Evolutionary conservation across 1,284 basidiomycete species (phyloP).

Genomic region (Blastosporella zonata): DNA sequence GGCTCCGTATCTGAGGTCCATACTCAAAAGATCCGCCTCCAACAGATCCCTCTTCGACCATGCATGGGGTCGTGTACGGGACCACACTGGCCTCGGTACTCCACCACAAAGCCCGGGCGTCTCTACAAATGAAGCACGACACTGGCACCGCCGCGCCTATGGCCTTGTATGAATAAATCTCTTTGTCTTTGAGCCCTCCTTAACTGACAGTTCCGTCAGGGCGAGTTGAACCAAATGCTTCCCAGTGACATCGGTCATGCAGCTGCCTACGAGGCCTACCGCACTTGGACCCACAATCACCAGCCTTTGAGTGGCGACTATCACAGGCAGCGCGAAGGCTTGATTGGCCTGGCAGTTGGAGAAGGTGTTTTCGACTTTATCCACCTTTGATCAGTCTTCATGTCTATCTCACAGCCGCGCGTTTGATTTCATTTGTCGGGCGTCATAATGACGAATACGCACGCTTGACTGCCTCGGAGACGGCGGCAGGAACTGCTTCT

Average conservation of each 20-base stretch:
- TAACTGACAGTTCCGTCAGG: conserved; percentile 29
- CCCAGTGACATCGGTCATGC: conserved; percentile 61
- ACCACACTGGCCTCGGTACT: conserved; percentile 29
- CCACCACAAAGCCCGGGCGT: conserved; percentile 37
- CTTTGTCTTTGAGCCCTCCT: neutral
- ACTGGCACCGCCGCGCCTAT: conserved; percentile 59
- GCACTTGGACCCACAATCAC: conserved; percentile 59
- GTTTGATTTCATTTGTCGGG: conserved; percentile 44
- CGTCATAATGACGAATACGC: conserved; percentile 41
- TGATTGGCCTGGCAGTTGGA: conserved; percentile 59
- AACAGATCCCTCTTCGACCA: conserved; percentile 54
- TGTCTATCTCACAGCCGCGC: conserved; percentile 31
- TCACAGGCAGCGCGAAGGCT: conserved; percentile 55
- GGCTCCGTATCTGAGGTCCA: conserved; percentile 18
- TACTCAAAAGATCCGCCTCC: conserved; percentile 16
- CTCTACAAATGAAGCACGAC: conserved; percentile 51
- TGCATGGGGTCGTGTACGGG: conserved; percentile 50
- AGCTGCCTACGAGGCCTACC: conserved; percentile 67
- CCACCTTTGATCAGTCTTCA: conserved; percentile 5
- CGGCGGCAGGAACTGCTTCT: conserved; percentile 57
- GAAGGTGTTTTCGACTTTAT: conserved; percentile 42
- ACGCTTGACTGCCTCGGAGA: conserved; percentile 46
- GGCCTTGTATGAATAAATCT: conserved; percentile 40
- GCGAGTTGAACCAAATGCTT: conserved; percentile 42
- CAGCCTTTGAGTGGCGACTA: conserved; percentile 50